Percentiles rank a stretch among this genome's conserved stretches.
phyloP scores from a whole-genome alignment of 2,329 filamentous ascomycete genomes.

The Cryphonectria carpinicola region DNA sequence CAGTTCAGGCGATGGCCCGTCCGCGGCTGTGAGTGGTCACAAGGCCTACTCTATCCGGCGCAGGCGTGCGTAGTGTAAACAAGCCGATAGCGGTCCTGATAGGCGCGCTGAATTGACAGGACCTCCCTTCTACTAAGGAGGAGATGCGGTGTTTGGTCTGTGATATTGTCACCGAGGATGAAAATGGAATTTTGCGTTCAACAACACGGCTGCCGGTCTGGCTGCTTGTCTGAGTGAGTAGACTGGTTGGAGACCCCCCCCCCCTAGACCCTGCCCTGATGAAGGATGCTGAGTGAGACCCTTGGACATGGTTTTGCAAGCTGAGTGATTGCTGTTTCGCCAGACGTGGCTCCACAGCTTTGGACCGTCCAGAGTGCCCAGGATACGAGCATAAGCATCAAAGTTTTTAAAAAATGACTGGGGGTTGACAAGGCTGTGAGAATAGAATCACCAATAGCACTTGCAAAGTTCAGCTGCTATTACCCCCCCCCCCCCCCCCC shows the following conservation, averaged over 20 bases:
- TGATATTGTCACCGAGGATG: background rate
- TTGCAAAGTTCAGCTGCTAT: background rate
- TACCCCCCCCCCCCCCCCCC: no score
- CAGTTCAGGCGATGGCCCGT: slow-evolving; percentile 8
- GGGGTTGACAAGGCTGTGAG: background rate
- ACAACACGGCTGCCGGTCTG: background rate
- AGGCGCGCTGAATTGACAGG: background rate
- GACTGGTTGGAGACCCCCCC: background rate
- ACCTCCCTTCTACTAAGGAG: background rate
- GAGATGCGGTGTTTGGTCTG: background rate
- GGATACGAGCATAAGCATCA: slow-evolving; percentile 1
- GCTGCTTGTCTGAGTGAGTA: background rate
- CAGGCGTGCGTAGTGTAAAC: background rate
- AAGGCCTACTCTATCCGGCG: slow-evolving; percentile 18
- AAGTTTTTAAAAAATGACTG: background rate
- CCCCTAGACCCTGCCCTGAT: background rate
- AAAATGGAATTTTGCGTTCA: background rate
- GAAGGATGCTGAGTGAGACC: background rate
- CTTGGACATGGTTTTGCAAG: slow-evolving; percentile 2
- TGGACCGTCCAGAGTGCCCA: background rate
- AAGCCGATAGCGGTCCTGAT: background rate
- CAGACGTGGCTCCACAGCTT: background rate
- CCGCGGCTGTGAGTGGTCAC: slow-evolving; percentile 17
- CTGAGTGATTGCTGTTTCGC: slow-evolving; percentile 7
- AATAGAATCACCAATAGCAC: background rate